A percentile compares a stretch with the other conserved stretches of the same genome.
Evolutionary conservation across 805 yeast genomes (phyloP).

Genomic region (Saccharomyces mikatae): DNA sequence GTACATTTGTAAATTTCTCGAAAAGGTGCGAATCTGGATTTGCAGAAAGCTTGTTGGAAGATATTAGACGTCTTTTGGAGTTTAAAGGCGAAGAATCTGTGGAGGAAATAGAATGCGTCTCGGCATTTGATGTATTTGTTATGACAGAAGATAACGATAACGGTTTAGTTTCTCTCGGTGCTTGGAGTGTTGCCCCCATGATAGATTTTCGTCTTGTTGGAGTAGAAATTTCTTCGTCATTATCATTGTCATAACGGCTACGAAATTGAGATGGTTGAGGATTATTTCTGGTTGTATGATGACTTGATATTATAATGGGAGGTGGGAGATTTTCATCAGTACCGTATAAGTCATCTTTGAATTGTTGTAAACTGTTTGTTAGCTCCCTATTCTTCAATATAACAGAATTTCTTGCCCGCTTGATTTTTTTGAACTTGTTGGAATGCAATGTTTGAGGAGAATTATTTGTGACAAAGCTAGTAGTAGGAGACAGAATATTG

Average conservation of each 20-base stretch:
- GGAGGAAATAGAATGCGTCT: conserved; percentile 4
- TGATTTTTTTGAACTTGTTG: conserved; percentile 20
- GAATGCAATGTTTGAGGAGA: conserved; percentile 1
- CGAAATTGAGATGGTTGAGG: not conserved
- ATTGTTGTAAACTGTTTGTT: conserved; percentile 28
- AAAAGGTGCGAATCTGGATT: conserved; percentile 35
- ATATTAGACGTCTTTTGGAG: conserved; percentile 18
- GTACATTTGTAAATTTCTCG: conserved; percentile 52
- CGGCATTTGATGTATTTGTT: conserved; percentile 25
- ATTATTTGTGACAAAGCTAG: not conserved
- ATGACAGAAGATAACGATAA: conserved; percentile 20
- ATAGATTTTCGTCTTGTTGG: conserved; percentile 19
- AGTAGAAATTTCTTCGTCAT: conserved; percentile 10
- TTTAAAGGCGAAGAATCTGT: conserved; percentile 14
- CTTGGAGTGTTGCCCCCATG: conserved; percentile 8
- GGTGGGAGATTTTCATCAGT: conserved; percentile 5
- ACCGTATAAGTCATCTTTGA: conserved; percentile 32
- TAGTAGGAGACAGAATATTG: not conserved
- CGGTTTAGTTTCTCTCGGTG: not conserved
- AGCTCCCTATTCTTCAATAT: conserved; percentile 25
- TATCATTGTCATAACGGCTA: not conserved
- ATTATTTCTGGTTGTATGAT: not conserved
- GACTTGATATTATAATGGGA: not conserved
- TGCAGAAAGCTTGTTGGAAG: conserved; percentile 11
- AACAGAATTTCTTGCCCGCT: conserved; percentile 23